Base-by-base conservation (phyloP, 305 asterid species). In the Withania somnifera region DNA sequence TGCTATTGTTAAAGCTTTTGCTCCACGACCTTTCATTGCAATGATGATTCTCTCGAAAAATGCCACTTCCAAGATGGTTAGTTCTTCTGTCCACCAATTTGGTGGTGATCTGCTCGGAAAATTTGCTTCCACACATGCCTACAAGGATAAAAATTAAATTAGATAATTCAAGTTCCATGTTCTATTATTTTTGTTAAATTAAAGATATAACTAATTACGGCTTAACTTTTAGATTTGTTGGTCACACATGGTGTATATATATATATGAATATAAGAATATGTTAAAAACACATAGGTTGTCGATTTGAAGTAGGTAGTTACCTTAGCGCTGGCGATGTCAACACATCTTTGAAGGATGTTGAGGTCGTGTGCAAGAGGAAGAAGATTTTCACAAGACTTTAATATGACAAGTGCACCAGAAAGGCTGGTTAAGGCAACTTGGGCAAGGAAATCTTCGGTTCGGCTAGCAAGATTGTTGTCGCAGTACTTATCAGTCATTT, bases 1-100 rank as follows among this genome's bases (percentile, higher is more conserved):
- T 0, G 98, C 93, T 54, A 90, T 77, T 6, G 98, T 94, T 7
- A 93, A 89, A 13, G 95, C 90, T 57, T 93, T 96, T 2, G 97
- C 97, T 3, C 98, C 95, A 63, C 98, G 81, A 3, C 88, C 14
- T 56, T 90, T 92, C 97, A 96, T 94, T 14, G 97, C 66, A 1
- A 88, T 58, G 0, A 93, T 88, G 22, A 94, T 86, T 80, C 89
- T 91, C 26, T 88, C 89, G n/a, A 96, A 96, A 91, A 92, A 93
- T 22, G 22, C 22, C 60, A 90, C 84, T 81, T 87, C 94, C 42
- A 96, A 57, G 86, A 96, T 92, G 3, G 95, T 88, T 8, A 96
- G 89, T 93, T 96, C 99, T 66, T 96, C 98, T 3, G 99, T 94
- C 99, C 99, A 96, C 99, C 98, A 96, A 69, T 96, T 96, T 13